Evolutionary conservation across 768 basidiomycete genomes (phyloP), one percentile per base, ranked within the genome.

Genomic region (Porpolomopsis calyptriformis): DNA sequence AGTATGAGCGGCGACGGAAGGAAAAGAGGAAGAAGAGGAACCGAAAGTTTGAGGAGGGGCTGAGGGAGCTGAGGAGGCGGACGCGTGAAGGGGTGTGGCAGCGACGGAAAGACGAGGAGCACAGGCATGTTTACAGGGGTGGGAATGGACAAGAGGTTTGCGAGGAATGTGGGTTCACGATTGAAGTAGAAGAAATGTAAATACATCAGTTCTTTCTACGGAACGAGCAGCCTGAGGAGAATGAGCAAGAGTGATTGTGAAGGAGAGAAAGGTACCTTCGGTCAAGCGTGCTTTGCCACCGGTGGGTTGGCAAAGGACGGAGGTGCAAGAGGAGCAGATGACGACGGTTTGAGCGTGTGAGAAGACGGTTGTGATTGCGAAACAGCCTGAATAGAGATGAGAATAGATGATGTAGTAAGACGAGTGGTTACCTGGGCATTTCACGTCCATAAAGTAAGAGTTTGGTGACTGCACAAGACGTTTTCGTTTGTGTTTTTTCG

Each of bases 381-480:
- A 91, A 76, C 91, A 94, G 53, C 90, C 90, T 88, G 55, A n/a
- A 43, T 40, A 24, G 9, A 8, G 27, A 23, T 35, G 37, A 47
- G 35, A 56, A 52, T 51, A 20, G 47, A 45, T 48, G 51, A 40
- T 40, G 22, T 50, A 43, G 26, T 33, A 51, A 49, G 54, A 50
- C 45, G 40, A 43, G n/a, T 23, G 27, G 4, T 49, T 51, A 90
- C 89, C 92, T 57, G 94, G 83, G 72, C 94, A 98, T 70, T 98
- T 99, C 59, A 98, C 93, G 60, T 99, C 96, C 96, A 99, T 98
- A 73, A 98, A 98, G 73, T 89, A 98, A 27, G 94, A 98, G 72
- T 97, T 91, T 54, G 96, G 96, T 44, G 84, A 84, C 71, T 97
- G 96, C 57, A 99, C 96, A 58, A 98, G 83, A 65, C 92, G 85